Conservation (phyloP, 345 rosid species). For the Anacardium occidentale region DNA sequence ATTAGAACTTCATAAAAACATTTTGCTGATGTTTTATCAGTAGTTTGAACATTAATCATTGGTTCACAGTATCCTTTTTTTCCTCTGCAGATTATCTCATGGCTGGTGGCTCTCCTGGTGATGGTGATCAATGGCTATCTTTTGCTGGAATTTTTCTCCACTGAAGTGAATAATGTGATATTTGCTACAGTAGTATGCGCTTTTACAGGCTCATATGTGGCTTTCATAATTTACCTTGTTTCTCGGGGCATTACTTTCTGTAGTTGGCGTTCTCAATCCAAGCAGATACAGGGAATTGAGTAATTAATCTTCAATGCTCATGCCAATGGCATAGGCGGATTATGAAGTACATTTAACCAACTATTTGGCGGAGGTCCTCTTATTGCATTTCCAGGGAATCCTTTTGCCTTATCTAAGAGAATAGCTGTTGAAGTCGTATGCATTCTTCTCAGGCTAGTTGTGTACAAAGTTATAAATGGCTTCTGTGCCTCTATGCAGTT, state of each 20-base stretch:
- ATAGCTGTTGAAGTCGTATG: background rate
- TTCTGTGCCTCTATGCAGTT: background rate
- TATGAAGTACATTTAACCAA: background rate
- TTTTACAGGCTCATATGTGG: conserved; percentile 55
- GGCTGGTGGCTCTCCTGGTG: conserved; percentile 83
- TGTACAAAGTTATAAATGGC: conserved; percentile 9
- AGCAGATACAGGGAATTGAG: conserved; percentile 27
- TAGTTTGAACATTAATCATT: background rate
- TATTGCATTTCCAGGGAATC: background rate
- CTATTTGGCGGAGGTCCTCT: background rate
- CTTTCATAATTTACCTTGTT: conserved; percentile 68
- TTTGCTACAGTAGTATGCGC: conserved; percentile 34
- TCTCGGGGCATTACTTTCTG: conserved; percentile 41
- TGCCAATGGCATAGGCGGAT: background rate
- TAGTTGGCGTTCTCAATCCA: conserved; percentile 34
- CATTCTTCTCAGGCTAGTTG: background rate
- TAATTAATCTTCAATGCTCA: conserved; percentile 2
- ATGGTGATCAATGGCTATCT: conserved; percentile 87
- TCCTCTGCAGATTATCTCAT: conserved; percentile 53
- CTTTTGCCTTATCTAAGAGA: background rate
- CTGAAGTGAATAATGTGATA: conserved; percentile 50
- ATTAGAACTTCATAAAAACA: background rate
- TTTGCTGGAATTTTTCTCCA: conserved; percentile 64
- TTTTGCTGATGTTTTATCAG: background rate
- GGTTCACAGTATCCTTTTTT: background rate